Base-by-base conservation (phyloP, 495 filamentous ascomycete species). In the Neurospora sp. region DNA sequence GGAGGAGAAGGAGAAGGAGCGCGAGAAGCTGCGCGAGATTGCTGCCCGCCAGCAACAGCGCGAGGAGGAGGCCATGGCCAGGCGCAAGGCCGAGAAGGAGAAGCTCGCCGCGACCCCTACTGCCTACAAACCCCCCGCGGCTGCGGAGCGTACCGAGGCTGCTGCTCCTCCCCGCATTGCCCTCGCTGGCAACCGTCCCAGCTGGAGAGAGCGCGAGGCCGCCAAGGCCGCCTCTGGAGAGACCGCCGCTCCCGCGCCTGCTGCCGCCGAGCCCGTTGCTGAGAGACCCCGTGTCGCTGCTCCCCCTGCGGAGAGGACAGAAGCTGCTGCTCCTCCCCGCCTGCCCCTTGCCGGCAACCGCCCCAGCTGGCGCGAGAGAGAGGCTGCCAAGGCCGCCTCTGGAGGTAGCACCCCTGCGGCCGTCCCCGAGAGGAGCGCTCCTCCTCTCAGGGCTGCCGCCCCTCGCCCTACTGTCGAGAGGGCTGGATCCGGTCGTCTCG, bases 351-450 rank as follows among this genome's bases (percentile, higher is more conserved):
- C 87, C 70, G 89, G 89, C 61, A 75, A 73, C 77, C 90, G 89
- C 80, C 83, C 88, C 41, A 89, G 86, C 77, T 97, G 94, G 94
- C 91, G 94, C 82, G 94, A 97, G n/a, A 88, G 93, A 61, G 84
- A 92, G 81, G 92, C 91, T 65, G 89, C 89, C 74, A 93, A 88
- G 71, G 80, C 84, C 61, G 78, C 72, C 39, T 73, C 71, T 44
- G 76, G 75, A 40, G 73, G 70, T 41, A 70, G 73, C 5, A 69
- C 61, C 22, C 40, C 72, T 17, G 72, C 22, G 10, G 22, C 75
- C 41, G 72, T 70, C 41, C 42, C 76, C 27, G 77, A 79, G 53
- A 72, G 78, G 8, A 73, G 71, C 65, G 73, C 71, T 12, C 75
- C 74, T 68, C 75, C 77, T 16, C 74, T 74, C 59, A 68, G 78